Evolutionary conservation across 139 green algal genomes (phyloP).

Genomic region (Dunaliella sp.): DNA sequence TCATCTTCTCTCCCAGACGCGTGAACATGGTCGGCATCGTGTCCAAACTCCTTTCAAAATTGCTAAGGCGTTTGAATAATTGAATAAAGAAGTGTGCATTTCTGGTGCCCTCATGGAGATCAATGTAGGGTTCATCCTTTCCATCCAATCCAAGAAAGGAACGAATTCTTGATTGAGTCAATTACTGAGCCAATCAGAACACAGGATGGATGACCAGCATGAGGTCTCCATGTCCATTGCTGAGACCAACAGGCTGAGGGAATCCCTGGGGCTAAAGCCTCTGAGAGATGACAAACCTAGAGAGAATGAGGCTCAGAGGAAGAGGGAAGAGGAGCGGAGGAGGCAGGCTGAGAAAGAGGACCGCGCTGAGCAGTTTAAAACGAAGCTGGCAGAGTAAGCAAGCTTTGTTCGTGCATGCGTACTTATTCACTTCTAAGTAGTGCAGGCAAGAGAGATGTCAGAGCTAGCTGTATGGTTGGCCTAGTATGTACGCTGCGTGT

Average conservation of each 20-base stretch:
- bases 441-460: too few relatives aligned
- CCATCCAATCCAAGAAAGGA: too few relatives aligned
- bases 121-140: too few relatives aligned
- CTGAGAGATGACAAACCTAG: slow-evolving; percentile 35
- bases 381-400: slow-evolving; percentile 33
- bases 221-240: slow-evolving; percentile 70
- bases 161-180: too few relatives aligned
- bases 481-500: too few relatives aligned
- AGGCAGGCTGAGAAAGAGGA: slow-evolving; percentile 25
- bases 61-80: too few relatives aligned
- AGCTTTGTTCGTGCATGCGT: too few relatives aligned
- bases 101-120: too few relatives aligned
- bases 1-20: neutral
- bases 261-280: slow-evolving; percentile 70
- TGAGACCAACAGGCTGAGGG: slow-evolving; percentile 81
- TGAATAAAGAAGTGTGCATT: too few relatives aligned
- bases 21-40: neutral
- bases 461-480: too few relatives aligned
- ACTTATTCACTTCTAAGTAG: neutral
- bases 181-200: too few relatives aligned
- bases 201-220: slow-evolving; percentile 17
- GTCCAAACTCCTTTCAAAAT: too few relatives aligned
- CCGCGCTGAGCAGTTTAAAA: neutral
- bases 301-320: slow-evolving; percentile 10
- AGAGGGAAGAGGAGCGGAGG: slow-evolving; percentile 4